phyloP scores from a whole-genome alignment of 805 yeast genomes.

The Sporopachydermia lactativora region DNA sequence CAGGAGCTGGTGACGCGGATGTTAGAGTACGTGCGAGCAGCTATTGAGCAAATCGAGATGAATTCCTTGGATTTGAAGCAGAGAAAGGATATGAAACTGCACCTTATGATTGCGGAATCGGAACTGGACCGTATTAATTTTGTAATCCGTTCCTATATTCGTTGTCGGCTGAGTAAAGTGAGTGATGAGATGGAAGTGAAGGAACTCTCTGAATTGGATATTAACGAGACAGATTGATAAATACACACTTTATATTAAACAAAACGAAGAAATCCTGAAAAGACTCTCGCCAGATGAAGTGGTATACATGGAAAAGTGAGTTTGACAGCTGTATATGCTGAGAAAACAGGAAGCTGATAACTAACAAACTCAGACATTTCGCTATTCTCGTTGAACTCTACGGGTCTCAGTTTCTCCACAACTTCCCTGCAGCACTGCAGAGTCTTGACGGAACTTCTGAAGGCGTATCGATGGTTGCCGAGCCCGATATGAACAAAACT shows the following conservation, averaged over 20 bases:
- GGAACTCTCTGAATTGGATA: neutral
- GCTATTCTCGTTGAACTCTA: constrained; percentile 50
- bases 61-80: constrained; percentile 65
- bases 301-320: constrained; percentile 40
- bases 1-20: constrained; percentile 42
- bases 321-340: neutral
- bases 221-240: constrained; percentile 46
- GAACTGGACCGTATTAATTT: constrained; percentile 82
- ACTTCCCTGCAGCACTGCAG: constrained; percentile 55
- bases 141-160: constrained; percentile 62
- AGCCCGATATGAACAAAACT: constrained; percentile 62
- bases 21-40: constrained; percentile 43
- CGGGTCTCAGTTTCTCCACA: constrained; percentile 47
- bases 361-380: constrained; percentile 50
- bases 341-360: too few species aligned
- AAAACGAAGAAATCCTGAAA: constrained; percentile 21
- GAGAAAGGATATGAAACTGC: constrained; percentile 47
- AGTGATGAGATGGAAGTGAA: neutral
- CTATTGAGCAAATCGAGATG: constrained; percentile 62
- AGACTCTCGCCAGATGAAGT: constrained; percentile 47
- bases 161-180: constrained; percentile 45
- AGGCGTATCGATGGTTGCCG: constrained; percentile 58
- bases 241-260: constrained; percentile 45
- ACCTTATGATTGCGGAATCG: constrained; percentile 75
- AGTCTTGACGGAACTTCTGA: constrained; percentile 65